Conservation (phyloP, 2,329 filamentous ascomycete genomes). For the Pestalotiopsis sp. region DNA sequence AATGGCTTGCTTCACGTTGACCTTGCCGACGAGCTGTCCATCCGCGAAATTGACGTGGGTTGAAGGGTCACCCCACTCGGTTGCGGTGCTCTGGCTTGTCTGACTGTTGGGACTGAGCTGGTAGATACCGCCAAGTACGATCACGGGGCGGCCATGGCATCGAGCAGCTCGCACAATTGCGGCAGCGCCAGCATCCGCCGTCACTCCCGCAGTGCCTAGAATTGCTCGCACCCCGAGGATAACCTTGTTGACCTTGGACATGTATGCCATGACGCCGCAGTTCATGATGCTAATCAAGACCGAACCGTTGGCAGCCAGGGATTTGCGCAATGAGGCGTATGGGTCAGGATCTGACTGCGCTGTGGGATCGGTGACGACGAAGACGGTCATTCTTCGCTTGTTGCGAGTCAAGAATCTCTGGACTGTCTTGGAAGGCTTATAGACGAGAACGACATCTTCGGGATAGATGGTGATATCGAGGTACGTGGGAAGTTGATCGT, state of each 20-base stretch:
- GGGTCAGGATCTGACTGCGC: conserved; percentile 35
- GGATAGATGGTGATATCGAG: conserved; percentile 92
- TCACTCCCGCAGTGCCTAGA: conserved; percentile 82
- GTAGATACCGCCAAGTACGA: conserved; percentile 89
- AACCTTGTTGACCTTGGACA: conserved; percentile 94
- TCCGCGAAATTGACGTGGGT: conserved; percentile 78
- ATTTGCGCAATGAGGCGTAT: conserved; percentile 68
- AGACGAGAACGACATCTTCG: conserved; percentile 88
- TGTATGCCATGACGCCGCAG: conserved; percentile 85
- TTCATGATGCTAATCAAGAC: conserved; percentile 84
- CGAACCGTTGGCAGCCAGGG: conserved; percentile 75
- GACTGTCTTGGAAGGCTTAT: conserved; percentile 83
- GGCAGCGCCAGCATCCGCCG: conserved; percentile 81
- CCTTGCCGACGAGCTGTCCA: conserved; percentile 74
- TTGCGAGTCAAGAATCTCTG: conserved; percentile 85
- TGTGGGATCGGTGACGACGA: conserved; percentile 71
- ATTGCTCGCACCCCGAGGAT: conserved; percentile 87
- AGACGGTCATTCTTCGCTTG: conserved; percentile 89
- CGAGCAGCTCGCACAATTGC: conserved; percentile 84
- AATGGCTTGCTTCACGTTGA: conserved; percentile 77
- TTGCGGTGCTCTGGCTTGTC: conserved; percentile 77
- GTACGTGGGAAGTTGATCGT: conserved; percentile 88
- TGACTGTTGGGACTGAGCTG: conserved; percentile 90
- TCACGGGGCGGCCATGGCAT: conserved; percentile 79
- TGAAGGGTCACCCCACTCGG: conserved; percentile 84